Percentiles rank a stretch among this genome's conserved stretches.
Evolutionary conservation across 345 rosid genomes (phyloP).

Genomic region (Moricandia moricandioides): DNA sequence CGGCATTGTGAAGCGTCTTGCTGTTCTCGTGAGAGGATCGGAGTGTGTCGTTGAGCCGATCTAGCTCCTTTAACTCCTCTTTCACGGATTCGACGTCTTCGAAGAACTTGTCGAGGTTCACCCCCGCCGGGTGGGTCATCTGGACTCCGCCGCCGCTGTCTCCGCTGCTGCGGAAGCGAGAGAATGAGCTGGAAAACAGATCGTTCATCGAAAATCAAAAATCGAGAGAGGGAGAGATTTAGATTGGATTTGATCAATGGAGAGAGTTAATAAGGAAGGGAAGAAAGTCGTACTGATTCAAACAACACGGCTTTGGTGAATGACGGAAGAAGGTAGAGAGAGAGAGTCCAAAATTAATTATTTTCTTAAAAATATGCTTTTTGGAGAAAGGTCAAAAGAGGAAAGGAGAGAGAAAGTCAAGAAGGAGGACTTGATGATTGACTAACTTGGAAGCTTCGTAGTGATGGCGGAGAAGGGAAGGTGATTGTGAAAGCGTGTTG

Average conservation of each 20-base stretch:
- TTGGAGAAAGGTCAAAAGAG: slow-evolving; percentile 7
- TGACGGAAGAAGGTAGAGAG: background rate
- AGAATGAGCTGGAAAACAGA: slow-evolving; percentile 78
- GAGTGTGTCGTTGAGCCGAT: slow-evolving; percentile 56
- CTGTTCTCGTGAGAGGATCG: slow-evolving; percentile 79
- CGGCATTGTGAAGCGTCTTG: slow-evolving; percentile 81
- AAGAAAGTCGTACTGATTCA: slow-evolving; percentile 29
- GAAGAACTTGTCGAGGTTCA: slow-evolving; percentile 80
- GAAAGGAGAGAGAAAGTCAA: background rate
- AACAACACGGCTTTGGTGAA: slow-evolving; percentile 17
- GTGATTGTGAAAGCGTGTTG: background rate
- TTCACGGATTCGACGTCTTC: slow-evolving; percentile 79
- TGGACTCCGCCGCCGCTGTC: slow-evolving; percentile 18
- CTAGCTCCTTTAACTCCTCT: slow-evolving; percentile 76
- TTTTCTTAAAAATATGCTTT: background rate
- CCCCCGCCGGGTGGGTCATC: slow-evolving; percentile 39
- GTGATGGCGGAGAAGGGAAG: slow-evolving; percentile 10
- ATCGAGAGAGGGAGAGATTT: background rate
- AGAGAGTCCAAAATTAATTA: slow-evolving; percentile 5
- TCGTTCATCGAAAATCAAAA: slow-evolving; percentile 55
- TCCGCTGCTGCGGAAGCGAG: slow-evolving; percentile 43
- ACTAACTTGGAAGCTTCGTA: slow-evolving; percentile 27
- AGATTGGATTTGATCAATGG: slow-evolving; percentile 16
- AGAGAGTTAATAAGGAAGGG: background rate
- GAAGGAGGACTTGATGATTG: slow-evolving; percentile 20